A percentile compares a stretch with the other conserved stretches of the same genome.
phyloP scores from a whole-genome alignment of 2,329 filamentous ascomycete species.

The Nemania sp. region DNA sequence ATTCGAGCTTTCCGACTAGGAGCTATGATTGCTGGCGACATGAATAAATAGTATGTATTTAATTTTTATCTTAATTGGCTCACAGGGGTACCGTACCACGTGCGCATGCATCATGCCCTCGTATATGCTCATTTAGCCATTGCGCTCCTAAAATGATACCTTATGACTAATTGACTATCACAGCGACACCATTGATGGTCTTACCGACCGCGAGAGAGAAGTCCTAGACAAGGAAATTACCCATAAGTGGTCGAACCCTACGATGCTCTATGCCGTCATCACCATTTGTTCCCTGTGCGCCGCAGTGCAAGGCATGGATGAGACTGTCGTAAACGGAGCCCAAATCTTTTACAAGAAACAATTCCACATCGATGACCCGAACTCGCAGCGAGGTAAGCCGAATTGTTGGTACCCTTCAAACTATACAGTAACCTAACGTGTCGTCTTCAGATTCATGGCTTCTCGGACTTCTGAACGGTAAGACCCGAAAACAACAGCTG shows the following conservation, averaged over 20 bases:
- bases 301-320: slow-evolving; percentile 73
- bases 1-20: slow-evolving; percentile 62
- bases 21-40: slow-evolving; percentile 59
- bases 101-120: not conserved
- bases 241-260: slow-evolving; percentile 71
- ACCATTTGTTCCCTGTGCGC: slow-evolving; percentile 52
- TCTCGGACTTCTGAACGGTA: slow-evolving; percentile 61
- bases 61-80: not conserved
- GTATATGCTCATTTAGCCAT: not conserved
- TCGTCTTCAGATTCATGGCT: slow-evolving; percentile 55
- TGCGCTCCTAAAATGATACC: not conserved
- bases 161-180: not conserved
- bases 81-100: not conserved
- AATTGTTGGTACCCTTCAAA: not conserved
- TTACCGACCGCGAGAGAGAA: slow-evolving; percentile 61
- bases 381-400: slow-evolving; percentile 45
- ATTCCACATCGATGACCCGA: slow-evolving; percentile 60
- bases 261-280: slow-evolving; percentile 67
- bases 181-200: slow-evolving; percentile 49
- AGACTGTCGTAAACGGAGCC: slow-evolving; percentile 70
- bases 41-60: slow-evolving; percentile 46
- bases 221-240: slow-evolving; percentile 63
- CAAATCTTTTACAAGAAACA: slow-evolving; percentile 65
- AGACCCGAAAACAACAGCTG: not conserved
- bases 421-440: slow-evolving; percentile 12